Evolutionary conservation across 306 rosid genomes (phyloP).

Genomic region (Neltuma alba): DNA sequence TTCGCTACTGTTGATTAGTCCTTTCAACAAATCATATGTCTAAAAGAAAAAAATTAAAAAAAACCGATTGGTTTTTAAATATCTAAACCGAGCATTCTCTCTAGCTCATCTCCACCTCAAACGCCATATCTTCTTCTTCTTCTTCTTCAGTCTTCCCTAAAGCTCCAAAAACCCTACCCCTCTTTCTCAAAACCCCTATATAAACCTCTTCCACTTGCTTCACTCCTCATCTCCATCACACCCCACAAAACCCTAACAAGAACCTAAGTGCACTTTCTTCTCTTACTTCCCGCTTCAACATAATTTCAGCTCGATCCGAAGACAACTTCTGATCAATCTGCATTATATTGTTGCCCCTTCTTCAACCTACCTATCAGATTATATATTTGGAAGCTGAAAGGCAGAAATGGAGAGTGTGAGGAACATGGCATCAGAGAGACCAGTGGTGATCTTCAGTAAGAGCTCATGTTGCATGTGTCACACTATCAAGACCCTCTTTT

Average conservation of each 20-base stretch:
- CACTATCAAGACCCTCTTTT: slow-evolving; percentile 74
- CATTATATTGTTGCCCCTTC: slow-evolving; percentile 25
- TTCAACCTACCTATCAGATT: slow-evolving; percentile 6
- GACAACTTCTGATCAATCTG: neutral
- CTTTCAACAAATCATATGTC: slow-evolving; percentile 53
- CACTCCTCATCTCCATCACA: slow-evolving; percentile 36
- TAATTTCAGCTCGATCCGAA: no score
- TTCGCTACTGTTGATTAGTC: slow-evolving; percentile 48
- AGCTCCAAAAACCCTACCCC: slow-evolving; percentile 6
- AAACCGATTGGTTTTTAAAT: slow-evolving; percentile 27
- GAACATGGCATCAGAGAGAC: slow-evolving; percentile 74
- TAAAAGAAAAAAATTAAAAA: slow-evolving; percentile 10
- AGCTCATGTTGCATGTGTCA: slow-evolving; percentile 85
- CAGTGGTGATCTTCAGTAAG: slow-evolving; percentile 94
- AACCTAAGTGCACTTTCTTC: neutral
- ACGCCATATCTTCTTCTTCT: slow-evolving; percentile 28
- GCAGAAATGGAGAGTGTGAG: slow-evolving; percentile 69
- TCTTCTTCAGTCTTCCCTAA: neutral
- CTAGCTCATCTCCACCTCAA: slow-evolving; percentile 10
- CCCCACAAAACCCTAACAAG: slow-evolving; percentile 21
- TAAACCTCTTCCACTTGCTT: slow-evolving; percentile 36
- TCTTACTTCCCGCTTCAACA: neutral
- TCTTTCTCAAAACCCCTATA: slow-evolving; percentile 50
- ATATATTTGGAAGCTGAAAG: neutral
- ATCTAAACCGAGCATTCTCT: slow-evolving; percentile 53